Evolutionary conservation across 306 rosid genomes (phyloP).

Genomic region (Acacia melanoxylon): DNA sequence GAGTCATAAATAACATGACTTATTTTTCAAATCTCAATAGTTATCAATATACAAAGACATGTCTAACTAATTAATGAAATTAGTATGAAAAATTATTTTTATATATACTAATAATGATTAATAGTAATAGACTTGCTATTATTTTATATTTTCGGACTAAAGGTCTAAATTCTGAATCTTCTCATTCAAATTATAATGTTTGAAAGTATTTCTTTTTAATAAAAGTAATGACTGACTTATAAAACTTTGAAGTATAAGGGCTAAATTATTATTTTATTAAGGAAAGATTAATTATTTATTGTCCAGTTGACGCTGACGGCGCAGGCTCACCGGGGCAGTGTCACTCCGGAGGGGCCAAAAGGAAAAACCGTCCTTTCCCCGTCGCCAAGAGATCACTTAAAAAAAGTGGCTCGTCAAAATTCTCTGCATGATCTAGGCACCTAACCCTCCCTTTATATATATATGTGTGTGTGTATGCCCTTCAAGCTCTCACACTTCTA

Average conservation of each 20-base stretch:
- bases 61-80: not conserved
- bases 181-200: not conserved
- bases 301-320: not conserved
- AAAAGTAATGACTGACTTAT: not conserved
- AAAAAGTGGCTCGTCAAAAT: not conserved
- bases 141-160: not conserved
- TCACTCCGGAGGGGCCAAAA: slow-evolving; percentile 24
- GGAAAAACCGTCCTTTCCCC: slow-evolving; percentile 37
- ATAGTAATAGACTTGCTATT: not conserved
- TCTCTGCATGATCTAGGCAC: not conserved
- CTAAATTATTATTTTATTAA: not conserved
- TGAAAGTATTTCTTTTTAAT: not conserved
- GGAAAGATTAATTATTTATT: not conserved
- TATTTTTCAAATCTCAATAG: not conserved
- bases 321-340: not conserved
- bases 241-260: not conserved
- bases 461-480: not conserved
- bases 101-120: not conserved
- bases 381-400: slow-evolving; percentile 33
- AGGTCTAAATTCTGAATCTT: not conserved
- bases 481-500: not conserved
- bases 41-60: not conserved
- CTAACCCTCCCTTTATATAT: not conserved
- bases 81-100: not conserved
- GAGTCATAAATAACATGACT: not conserved